Evolutionary conservation across 441 rosid species (phyloP).

Genomic region (Gossypium trilobum): DNA sequence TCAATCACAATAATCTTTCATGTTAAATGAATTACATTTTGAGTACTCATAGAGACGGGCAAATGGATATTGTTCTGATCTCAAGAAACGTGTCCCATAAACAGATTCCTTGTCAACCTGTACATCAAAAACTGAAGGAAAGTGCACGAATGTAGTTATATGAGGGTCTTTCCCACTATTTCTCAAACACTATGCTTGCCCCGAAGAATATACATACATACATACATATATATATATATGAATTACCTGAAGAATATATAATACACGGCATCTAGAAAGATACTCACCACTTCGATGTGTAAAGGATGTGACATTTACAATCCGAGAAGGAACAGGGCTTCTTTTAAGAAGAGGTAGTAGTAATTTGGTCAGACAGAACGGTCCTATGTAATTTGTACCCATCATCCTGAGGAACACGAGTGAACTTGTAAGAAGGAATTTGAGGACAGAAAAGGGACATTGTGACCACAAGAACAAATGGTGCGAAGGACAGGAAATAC

Average conservation of each 20-base stretch:
- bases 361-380: slow-evolving; percentile 58
- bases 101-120: slow-evolving; percentile 51
- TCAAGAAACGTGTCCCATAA: slow-evolving; percentile 41
- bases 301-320: slow-evolving; percentile 86
- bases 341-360: slow-evolving; percentile 70
- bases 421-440: slow-evolving; percentile 3
- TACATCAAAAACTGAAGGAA: slow-evolving; percentile 32
- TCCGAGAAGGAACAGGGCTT: slow-evolving; percentile 67
- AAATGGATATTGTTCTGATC: slow-evolving; percentile 49
- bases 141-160: slow-evolving; percentile 13
- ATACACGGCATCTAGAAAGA: background rate
- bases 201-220: too few relatives aligned
- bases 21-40: slow-evolving; percentile 47
- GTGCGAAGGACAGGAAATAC: background rate
- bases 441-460: background rate
- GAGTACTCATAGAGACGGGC: slow-evolving; percentile 63
- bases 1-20: background rate
- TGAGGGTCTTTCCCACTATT: background rate
- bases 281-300: slow-evolving; percentile 66
- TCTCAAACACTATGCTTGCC: background rate
- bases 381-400: slow-evolving; percentile 69
- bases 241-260: background rate
- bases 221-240: too few relatives aligned
- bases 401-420: slow-evolving; percentile 55
- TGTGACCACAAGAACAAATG: background rate